phyloP scores from a whole-genome alignment of 352 stramenopile genomes.

The Phytophthora multivora region DNA sequence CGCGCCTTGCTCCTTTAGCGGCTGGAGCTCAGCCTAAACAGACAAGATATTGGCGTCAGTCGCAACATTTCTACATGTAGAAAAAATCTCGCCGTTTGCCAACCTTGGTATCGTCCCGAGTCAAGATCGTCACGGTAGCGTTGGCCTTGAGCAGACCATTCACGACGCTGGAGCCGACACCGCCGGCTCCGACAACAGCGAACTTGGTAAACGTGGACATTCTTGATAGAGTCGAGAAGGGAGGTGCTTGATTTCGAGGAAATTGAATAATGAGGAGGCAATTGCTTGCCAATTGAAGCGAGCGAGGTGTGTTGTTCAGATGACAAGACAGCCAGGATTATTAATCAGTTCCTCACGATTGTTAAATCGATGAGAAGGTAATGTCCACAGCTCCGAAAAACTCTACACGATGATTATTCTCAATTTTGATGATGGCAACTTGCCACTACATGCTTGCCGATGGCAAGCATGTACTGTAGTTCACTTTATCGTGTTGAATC shows the following conservation, averaged over 20 bases:
- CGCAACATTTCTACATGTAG: slow-evolving; percentile 2
- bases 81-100: background rate
- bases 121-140: slow-evolving; percentile 22
- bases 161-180: slow-evolving; percentile 15
- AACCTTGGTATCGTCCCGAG: slow-evolving; percentile 24
- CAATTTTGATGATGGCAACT: too few relatives aligned
- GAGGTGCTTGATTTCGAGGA: background rate
- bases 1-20: slow-evolving; percentile 20
- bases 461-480: too few relatives aligned
- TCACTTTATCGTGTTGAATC: too few relatives aligned
- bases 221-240: slow-evolving; percentile 1
- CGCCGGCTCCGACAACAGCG: slow-evolving; percentile 23
- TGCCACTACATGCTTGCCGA: too few relatives aligned
- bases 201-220: slow-evolving; percentile 25
- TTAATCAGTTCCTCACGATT: too few relatives aligned
- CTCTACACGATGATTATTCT: too few relatives aligned
- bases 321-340: too few relatives aligned
- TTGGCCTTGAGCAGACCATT: slow-evolving; percentile 28
- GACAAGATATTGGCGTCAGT: background rate
- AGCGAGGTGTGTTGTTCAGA: too few relatives aligned
- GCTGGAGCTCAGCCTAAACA: slow-evolving; percentile 21
- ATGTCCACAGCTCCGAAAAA: too few relatives aligned
- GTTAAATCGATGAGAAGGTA: too few relatives aligned
- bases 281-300: too few relatives aligned
- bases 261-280: slow-evolving; percentile 6